These are phyloP conservation scores for Aspergillus fumigatus DNA, from an alignment of 2,329 filamentous ascomycete species.

Conservation along the genomic window DNA sequence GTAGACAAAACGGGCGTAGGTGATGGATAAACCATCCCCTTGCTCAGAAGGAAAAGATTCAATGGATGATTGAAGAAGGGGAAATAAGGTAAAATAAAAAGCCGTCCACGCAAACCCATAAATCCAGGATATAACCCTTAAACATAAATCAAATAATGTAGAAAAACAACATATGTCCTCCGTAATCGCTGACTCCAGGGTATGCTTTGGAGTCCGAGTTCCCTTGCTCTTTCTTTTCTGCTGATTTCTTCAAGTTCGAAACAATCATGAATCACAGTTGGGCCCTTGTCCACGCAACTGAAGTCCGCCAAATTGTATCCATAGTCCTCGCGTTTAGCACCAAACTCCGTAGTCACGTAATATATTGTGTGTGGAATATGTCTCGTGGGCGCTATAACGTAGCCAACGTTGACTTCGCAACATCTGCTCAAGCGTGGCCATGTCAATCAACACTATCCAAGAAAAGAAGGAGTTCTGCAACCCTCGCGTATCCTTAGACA, in stretches of 20 bases:
- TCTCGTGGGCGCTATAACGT: background rate
- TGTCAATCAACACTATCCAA: constrained; percentile 17
- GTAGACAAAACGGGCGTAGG: constrained; percentile 16
- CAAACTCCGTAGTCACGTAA: background rate
- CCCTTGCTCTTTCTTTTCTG: constrained; percentile 1
- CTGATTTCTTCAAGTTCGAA: background rate
- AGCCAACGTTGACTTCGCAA: background rate
- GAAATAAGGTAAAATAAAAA: constrained; percentile 1
- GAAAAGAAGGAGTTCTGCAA: constrained; percentile 15
- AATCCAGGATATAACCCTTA: constrained; percentile 1
- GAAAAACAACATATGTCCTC: constrained; percentile 1
- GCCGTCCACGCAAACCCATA: background rate
- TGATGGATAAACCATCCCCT: constrained; percentile 5
- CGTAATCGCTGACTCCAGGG: constrained; percentile 1
- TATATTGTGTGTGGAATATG: background rate
- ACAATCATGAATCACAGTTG: background rate
- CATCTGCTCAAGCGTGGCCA: constrained; percentile 1
- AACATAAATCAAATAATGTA: background rate
- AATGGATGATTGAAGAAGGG: background rate
- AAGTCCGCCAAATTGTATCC: constrained; percentile 1
- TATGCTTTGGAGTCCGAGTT: background rate
- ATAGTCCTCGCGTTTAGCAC: background rate
- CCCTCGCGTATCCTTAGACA: constrained; percentile 8
- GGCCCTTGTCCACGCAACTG: background rate
- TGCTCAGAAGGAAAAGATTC: constrained; percentile 8